Evolutionary conservation across 2,329 filamentous ascomycete species (phyloP).

Genomic region (Pseudogymnoascus pannorum): DNA sequence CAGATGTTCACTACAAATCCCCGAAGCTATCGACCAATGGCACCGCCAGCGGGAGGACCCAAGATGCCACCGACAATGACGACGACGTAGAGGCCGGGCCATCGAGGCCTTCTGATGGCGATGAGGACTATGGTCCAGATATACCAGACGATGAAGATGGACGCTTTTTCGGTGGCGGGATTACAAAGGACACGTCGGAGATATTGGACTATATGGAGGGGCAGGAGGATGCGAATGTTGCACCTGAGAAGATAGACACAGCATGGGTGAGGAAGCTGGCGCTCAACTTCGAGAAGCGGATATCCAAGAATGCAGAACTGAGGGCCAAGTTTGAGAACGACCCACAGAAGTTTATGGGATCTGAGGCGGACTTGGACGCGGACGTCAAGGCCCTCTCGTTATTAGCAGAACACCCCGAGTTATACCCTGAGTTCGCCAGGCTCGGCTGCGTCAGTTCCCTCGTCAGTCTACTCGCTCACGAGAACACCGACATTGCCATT

Average conservation of each 20-base stretch:
- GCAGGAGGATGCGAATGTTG: slow-evolving; percentile 40
- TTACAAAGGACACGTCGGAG: slow-evolving; percentile 71
- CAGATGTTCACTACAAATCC: slow-evolving; percentile 9
- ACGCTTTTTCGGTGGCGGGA: slow-evolving; percentile 89
- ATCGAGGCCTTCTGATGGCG: slow-evolving; percentile 46
- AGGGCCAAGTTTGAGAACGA: slow-evolving; percentile 77
- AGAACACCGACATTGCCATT: slow-evolving; percentile 96
- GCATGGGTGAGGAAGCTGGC: slow-evolving; percentile 78
- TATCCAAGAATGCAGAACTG: slow-evolving; percentile 83
- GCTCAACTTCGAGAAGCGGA: slow-evolving; percentile 81
- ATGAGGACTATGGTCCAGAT: slow-evolving; percentile 47
- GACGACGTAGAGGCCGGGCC: slow-evolving; percentile 42
- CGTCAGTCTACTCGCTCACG: slow-evolving; percentile 78
- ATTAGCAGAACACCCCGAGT: slow-evolving; percentile 74
- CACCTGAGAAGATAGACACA: slow-evolving; percentile 69
- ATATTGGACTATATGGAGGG: slow-evolving; percentile 84
- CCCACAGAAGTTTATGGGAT: slow-evolving; percentile 74
- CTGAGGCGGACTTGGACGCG: slow-evolving; percentile 82
- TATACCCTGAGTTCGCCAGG: slow-evolving; percentile 74
- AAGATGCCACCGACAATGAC: slow-evolving; percentile 27
- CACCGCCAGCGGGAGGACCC: slow-evolving; percentile 12
- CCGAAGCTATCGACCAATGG: slow-evolving; percentile 10
- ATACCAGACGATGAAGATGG: slow-evolving; percentile 76
- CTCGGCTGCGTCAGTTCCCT: slow-evolving; percentile 66
- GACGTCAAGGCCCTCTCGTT: slow-evolving; percentile 83